Evolutionary conservation across 805 yeast species (phyloP).

Genomic region (Kuraishia hungarica): DNA sequence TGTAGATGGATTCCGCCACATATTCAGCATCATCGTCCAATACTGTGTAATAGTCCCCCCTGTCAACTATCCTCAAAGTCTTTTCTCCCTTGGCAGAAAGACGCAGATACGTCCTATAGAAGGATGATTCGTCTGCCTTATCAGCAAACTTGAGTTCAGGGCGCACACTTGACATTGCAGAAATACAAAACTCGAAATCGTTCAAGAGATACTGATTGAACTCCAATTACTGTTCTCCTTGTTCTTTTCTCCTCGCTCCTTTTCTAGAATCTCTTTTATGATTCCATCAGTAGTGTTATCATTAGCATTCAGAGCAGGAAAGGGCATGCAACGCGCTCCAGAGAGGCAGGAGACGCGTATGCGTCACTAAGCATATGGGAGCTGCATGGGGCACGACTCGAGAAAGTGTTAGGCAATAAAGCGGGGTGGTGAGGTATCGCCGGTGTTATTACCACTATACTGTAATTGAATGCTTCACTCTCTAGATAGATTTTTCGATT

Average conservation of each 20-base stretch:
- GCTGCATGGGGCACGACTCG: background rate
- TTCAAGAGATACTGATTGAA: no score
- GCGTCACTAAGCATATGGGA: background rate
- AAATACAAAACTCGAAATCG: background rate
- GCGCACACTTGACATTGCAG: conserved; percentile 24
- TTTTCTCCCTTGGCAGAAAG: conserved; percentile 40
- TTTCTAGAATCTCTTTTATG: no score
- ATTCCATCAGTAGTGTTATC: no score
- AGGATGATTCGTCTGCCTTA: conserved; percentile 35
- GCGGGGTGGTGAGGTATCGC: no score
- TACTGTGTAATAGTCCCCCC: conserved; percentile 72
- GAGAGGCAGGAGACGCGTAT: background rate
- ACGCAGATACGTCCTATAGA: conserved; percentile 36
- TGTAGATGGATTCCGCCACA: conserved; percentile 79
- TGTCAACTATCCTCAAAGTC: conserved; percentile 68
- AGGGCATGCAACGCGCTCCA: background rate
- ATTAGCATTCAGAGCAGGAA: background rate
- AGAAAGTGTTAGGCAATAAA: background rate
- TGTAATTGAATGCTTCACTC: no score
- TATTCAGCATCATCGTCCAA: conserved; percentile 68
- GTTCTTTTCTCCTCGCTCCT: no score
- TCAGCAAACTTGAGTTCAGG: conserved; percentile 55
- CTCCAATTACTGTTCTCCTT: no score
- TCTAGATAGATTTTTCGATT: no score
- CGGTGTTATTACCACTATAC: no score